Base-by-base conservation (phyloP, 2,329 filamentous ascomycete genomes). In the Ophiostoma fasciatum region DNA sequence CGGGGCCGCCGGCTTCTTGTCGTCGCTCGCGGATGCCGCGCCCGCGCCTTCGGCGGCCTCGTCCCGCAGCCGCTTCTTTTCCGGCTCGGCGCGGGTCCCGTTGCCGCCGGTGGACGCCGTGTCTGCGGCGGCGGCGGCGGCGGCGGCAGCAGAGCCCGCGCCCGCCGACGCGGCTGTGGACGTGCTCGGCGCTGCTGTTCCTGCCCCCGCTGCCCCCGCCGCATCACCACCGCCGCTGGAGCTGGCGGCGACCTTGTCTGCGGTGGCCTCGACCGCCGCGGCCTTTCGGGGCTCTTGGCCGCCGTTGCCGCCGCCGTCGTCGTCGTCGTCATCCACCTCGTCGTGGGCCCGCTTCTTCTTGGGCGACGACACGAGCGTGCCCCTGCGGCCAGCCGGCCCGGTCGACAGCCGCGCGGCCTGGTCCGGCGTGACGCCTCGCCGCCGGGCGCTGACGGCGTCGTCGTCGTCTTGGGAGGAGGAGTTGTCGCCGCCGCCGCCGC, bases 321-420 rank as follows among this genome's bases (percentile, higher is more conserved):
- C 62, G 46, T 57, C 62, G 33, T 57, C 54, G 32, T 65, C 60
- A 20, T 75, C 72, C 13, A 74, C 55, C 51, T 75, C 63, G 44
- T 73, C 70, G 44, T 71, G 68, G 20, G 62, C 66, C 44, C 74
- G 64, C 60, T 78, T 78, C 62, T 78, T 78, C 59, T 77, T 78
- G 21, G 74, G 74, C 11, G 71, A 77, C 15, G 63, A 59, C 30
- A 73, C 49, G 48, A 28, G 26, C 4, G 7, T 15, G n/a, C 3
- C 4, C 7, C 15, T 49, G 42, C n/a, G n/a, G n/a, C n/a, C n/a
- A n/a, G n/a, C n/a, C n/a, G 8, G 6, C 14, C 14, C 9, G 28
- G 7, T 18, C 5, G 9, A 29, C n/a, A 10, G n/a, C n/a, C 28
- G 28, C 6, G 30, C 17, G 10, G 30, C n/a, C 12, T 30, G 23